Percentiles rank a stretch among this genome's conserved stretches.
These are phyloP conservation scores for Phytophthora sp. DNA, from an alignment of 352 stramenopile genomes.

Conservation along the genomic window DNA sequence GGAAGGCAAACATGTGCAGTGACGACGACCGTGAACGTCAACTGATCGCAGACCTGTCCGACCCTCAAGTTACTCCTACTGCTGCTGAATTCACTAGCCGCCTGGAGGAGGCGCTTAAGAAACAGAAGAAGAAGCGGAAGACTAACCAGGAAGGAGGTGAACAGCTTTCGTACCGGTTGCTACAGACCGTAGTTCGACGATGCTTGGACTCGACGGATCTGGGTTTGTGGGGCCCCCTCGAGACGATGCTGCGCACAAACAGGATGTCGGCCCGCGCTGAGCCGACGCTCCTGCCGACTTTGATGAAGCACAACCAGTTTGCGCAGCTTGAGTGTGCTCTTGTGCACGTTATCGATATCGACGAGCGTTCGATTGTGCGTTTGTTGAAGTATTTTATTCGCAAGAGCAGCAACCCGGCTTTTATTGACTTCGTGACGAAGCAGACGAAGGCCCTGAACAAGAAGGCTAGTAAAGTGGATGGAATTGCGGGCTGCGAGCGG, in stretches of 20 bases:
- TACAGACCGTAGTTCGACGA: slow-evolving; percentile 61
- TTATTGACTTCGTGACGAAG: slow-evolving; percentile 43
- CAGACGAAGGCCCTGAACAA: slow-evolving; percentile 29
- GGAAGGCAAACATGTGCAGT: slow-evolving; percentile 57
- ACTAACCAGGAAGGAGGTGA: slow-evolving; percentile 7
- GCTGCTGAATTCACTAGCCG: slow-evolving; percentile 54
- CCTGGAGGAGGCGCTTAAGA: slow-evolving; percentile 52
- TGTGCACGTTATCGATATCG: slow-evolving; percentile 72
- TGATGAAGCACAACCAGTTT: slow-evolving; percentile 77
- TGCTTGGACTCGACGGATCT: slow-evolving; percentile 67
- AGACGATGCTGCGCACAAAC: slow-evolving; percentile 56
- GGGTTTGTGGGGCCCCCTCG: slow-evolving; percentile 59
- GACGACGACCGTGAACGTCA: slow-evolving; percentile 58
- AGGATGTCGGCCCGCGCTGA: slow-evolving; percentile 69
- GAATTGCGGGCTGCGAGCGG: slow-evolving; percentile 45
- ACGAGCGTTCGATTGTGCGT: slow-evolving; percentile 75
- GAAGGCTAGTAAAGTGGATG: slow-evolving; percentile 17
- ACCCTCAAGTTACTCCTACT: slow-evolving; percentile 47
- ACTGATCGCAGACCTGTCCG: slow-evolving; percentile 57
- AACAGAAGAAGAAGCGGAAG: slow-evolving; percentile 37
- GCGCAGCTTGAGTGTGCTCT: slow-evolving; percentile 69
- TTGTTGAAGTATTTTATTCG: slow-evolving; percentile 81
- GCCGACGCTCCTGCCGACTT: slow-evolving; percentile 60
- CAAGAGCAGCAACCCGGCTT: slow-evolving; percentile 46
- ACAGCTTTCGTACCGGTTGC: slow-evolving; percentile 62